Percentiles rank a stretch among this genome's conserved stretches.
Evolutionary conservation across 495 filamentous ascomycete species (phyloP).

Genomic region (Penicillium alfredii): DNA sequence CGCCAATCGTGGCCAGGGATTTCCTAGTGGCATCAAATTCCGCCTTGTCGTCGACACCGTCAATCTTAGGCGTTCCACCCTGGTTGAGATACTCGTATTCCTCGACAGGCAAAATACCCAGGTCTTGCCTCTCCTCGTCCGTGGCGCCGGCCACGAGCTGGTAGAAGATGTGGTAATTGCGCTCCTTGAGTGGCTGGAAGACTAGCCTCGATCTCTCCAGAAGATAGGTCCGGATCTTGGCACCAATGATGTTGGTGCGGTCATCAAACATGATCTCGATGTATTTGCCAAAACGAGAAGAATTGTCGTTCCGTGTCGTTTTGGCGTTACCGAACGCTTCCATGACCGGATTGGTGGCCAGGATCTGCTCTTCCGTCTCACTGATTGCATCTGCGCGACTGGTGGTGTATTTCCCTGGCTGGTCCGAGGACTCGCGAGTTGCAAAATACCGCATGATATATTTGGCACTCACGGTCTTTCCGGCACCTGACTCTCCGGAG

Average conservation of each 20-base stretch:
- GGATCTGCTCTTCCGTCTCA: conserved; percentile 95
- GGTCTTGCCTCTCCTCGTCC: conserved; percentile 72
- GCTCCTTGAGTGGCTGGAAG: conserved; percentile 95
- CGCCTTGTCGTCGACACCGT: conserved; percentile 90
- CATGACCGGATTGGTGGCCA: conserved; percentile 99
- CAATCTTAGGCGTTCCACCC: conserved; percentile 82
- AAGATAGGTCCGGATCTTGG: conserved; percentile 92
- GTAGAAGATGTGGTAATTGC: conserved; percentile 99
- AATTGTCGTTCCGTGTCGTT: conserved; percentile 98
- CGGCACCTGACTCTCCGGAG: conserved; percentile 95
- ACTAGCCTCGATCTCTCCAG: conserved; percentile 93
- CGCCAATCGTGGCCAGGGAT: conserved; percentile 83
- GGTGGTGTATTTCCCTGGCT: conserved; percentile 70
- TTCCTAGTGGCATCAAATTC: conserved; percentile 86
- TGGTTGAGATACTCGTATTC: conserved; percentile 96
- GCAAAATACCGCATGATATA: conserved; percentile 99
- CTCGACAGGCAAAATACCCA: conserved; percentile 72
- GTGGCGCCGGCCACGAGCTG: conserved; percentile 91
- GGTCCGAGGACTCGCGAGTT: conserved; percentile 89
- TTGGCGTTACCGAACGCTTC: conserved; percentile 99
- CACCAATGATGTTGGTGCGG: conserved; percentile 92
- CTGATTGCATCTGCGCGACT: conserved; percentile 85
- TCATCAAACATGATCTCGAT: conserved; percentile 99
- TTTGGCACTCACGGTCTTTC: conserved; percentile 98
- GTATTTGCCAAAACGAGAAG: conserved; percentile 97